Percentiles rank a stretch among this genome's conserved stretches.
Conservation (phyloP, 2,329 filamentous ascomycete genomes). For the Stachybotrys echinatus region DNA sequence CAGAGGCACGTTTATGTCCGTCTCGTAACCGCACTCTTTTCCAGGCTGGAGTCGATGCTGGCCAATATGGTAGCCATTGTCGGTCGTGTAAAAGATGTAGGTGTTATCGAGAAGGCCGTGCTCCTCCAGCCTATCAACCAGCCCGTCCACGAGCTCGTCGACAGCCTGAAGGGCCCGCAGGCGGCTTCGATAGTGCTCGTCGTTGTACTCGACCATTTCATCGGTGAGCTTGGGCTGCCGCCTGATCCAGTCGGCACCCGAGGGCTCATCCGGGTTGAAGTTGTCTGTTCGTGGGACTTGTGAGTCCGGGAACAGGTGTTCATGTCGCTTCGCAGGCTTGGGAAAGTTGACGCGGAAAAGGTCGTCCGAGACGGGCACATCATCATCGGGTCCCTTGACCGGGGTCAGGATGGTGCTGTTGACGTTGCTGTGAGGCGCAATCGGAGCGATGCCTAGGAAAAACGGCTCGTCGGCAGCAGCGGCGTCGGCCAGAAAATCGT, state of each 20-base stretch:
- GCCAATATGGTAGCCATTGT: constrained; percentile 50
- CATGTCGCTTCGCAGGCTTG: constrained; percentile 46
- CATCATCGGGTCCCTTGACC: constrained; percentile 6
- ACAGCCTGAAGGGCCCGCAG: constrained; percentile 38
- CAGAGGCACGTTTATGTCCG: constrained; percentile 45
- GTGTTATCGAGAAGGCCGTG: constrained; percentile 32
- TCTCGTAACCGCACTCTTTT: constrained; percentile 45
- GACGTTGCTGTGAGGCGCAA: constrained; percentile 24
- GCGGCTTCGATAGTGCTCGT: constrained; percentile 33
- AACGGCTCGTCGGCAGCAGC: constrained; percentile 41
- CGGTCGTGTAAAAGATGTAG: constrained; percentile 46
- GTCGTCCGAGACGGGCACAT: constrained; percentile 32
- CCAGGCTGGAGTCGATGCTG: constrained; percentile 47
- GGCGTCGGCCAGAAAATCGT: constrained; percentile 49
- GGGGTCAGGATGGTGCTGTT: constrained; percentile 42
- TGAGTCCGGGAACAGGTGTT: constrained; percentile 52
- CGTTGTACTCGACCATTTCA: constrained; percentile 26
- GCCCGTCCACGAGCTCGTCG: constrained; percentile 36
- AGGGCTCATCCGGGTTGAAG: constrained; percentile 54
- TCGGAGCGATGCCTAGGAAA: constrained; percentile 51
- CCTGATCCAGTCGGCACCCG: constrained; percentile 39
- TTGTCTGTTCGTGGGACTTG: constrained; percentile 57
- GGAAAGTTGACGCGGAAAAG: constrained; percentile 28
- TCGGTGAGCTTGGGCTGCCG: constrained; percentile 27
- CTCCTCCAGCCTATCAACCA: constrained; percentile 27